These are phyloP conservation scores for Pyrenochaeta sp. DNA, from an alignment of 2,329 filamentous ascomycete genomes.

Conservation along the genomic window DNA sequence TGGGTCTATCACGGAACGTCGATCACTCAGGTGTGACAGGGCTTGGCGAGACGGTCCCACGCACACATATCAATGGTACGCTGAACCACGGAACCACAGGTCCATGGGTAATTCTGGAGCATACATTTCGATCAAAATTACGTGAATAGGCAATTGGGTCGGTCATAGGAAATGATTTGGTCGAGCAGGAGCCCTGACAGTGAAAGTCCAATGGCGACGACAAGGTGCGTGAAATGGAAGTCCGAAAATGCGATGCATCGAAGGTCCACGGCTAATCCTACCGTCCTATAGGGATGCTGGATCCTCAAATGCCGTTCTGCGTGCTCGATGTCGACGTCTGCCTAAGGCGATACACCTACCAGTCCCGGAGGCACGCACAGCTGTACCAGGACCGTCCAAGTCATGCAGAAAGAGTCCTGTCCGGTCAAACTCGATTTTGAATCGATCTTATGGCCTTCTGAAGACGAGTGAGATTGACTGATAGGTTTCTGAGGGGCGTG, in stretches of 20 bases:
- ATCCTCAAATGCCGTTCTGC: not conserved
- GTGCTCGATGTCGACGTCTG: constrained; percentile 1
- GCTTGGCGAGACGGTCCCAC: too few relatives aligned
- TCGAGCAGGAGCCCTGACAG: too few relatives aligned
- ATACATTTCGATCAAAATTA: too few relatives aligned
- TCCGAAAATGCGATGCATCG: constrained; percentile 10
- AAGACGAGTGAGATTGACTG: not conserved
- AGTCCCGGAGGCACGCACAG: constrained; percentile 15
- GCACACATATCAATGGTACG: too few relatives aligned
- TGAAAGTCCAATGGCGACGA: constrained; percentile 1
- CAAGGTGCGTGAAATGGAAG: constrained; percentile 8
- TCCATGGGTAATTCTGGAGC: too few relatives aligned
- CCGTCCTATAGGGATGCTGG: not conserved
- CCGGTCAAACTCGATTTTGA: not conserved
- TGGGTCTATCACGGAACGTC: too few relatives aligned
- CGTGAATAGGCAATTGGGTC: too few relatives aligned
- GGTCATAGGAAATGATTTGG: too few relatives aligned
- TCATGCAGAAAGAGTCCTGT: not conserved
- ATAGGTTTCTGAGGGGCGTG: constrained; percentile 7
- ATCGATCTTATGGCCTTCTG: not conserved
- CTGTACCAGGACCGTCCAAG: not conserved
- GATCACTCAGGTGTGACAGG: too few relatives aligned
- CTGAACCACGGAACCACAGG: too few relatives aligned
- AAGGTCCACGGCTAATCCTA: not conserved
- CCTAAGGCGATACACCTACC: constrained; percentile 4